Base-by-base conservation (phyloP, 106 monocot species). In the Posidonia australis region DNA sequence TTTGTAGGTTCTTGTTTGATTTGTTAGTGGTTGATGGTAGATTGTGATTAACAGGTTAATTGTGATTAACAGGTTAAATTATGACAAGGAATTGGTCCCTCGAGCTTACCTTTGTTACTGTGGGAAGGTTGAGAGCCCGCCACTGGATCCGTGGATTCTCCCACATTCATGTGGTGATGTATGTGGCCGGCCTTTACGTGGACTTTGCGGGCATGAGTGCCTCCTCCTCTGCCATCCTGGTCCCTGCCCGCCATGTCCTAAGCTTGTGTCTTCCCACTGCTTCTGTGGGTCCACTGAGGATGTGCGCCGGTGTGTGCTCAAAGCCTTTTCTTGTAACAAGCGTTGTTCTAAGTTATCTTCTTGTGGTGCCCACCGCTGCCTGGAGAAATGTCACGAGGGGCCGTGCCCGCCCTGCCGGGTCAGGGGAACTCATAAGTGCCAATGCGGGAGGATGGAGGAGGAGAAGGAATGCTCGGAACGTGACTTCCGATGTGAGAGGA, bases 171-270 rank as follows among this genome's bases (percentile, higher is more conserved):
- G 94, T 32, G 86, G 82, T 29, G 90, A 94, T 30, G 41, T 84
- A 65, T 94, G 94, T 41, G 76, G 65, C 44, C 73, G 80, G 10
- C 65, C 71, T 12, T 77, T 94, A 42, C n/a, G 23, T 19, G 70
- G 54, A 4, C 28, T 46, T 10, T 94, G 94, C 53, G 89, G 86
- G 42, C 93, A 94, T 58, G 27, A 58, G 11, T 94, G 93, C 70
- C 86, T 94, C 54, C 86, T 94, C 13, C 80, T 94, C 32, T 94
- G 93, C 76, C 93, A 94, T 51, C 93, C 89, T n/a, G 93, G 93
- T 1, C 89, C 86, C 44, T 94, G 93, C 66, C 93, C 93, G 4
- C 86, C 93, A 2, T 94, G 93, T 73, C 93, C 93, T 17, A 73
- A 79, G 48, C 67, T 81, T 36, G 73, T 86, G 59, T 48, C 78